These are phyloP conservation scores for Coelastrella sp. DNA, from an alignment of 139 green algal species.

Conservation along the genomic window DNA sequence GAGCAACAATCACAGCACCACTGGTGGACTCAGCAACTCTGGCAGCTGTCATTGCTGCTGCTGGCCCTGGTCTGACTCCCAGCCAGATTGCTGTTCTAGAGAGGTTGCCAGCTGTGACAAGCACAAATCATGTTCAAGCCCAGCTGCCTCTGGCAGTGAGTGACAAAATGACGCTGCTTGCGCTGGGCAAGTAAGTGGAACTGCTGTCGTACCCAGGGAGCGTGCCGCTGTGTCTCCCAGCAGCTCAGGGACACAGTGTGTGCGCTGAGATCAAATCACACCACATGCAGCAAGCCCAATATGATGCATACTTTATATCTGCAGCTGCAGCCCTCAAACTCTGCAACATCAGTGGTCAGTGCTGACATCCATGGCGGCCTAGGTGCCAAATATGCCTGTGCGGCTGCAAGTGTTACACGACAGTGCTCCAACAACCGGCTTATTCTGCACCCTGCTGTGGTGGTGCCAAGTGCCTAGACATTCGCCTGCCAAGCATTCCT, in stretches of 20 bases:
- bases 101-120: neutral
- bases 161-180: neutral
- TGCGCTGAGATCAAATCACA: no score
- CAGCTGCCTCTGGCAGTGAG: neutral
- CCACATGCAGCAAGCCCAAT: no score
- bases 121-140: neutral
- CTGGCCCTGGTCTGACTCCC: neutral
- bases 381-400: no score
- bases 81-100: neutral
- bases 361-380: no score
- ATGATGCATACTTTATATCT: no score
- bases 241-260: no score
- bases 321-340: no score
- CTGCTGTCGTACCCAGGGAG: neutral
- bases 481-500: neutral
- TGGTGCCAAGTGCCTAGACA: no score
- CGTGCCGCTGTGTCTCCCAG: neutral
- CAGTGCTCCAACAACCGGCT: no score
- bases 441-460: no score
- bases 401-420: no score
- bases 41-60: neutral
- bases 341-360: no score
- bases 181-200: conserved; percentile 7
- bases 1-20: neutral
- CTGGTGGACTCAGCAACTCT: neutral